These are phyloP conservation scores for Penicillium angulare DNA, from an alignment of 495 filamentous ascomycete species.

Conservation along the genomic window DNA sequence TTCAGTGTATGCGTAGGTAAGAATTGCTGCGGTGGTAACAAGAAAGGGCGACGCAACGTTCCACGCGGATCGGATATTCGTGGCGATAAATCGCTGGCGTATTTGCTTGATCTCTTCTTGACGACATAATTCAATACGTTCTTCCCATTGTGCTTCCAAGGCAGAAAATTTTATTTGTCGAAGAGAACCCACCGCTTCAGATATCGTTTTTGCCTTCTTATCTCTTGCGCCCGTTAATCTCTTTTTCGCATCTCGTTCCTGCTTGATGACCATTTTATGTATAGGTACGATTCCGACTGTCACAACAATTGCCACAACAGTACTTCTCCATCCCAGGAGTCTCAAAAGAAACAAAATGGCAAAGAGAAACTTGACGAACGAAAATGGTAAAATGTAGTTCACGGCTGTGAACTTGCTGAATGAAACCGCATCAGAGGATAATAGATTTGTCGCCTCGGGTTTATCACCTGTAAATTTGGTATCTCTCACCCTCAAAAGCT, in stretches of 20 bases:
- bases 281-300: neutral
- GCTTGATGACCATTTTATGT: neutral
- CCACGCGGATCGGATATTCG: neutral
- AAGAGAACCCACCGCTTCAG: neutral
- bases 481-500: neutral
- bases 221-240: neutral
- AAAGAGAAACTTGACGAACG: neutral
- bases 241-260: neutral
- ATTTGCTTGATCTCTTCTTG: neutral
- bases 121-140: neutral
- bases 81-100: neutral
- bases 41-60: neutral
- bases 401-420: neutral
- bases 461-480: neutral
- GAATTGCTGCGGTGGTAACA: neutral
- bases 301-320: neutral
- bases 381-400: neutral
- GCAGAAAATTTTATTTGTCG: neutral
- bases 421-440: neutral
- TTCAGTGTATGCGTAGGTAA: neutral
- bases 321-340: neutral
- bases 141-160: neutral
- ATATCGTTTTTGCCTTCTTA: neutral
- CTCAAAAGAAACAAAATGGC: neutral
- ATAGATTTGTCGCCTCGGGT: neutral